These are phyloP conservation scores for Pestalotiopsis fici DNA, from an alignment of 2,329 filamentous ascomycete genomes.

Conservation along the genomic window DNA sequence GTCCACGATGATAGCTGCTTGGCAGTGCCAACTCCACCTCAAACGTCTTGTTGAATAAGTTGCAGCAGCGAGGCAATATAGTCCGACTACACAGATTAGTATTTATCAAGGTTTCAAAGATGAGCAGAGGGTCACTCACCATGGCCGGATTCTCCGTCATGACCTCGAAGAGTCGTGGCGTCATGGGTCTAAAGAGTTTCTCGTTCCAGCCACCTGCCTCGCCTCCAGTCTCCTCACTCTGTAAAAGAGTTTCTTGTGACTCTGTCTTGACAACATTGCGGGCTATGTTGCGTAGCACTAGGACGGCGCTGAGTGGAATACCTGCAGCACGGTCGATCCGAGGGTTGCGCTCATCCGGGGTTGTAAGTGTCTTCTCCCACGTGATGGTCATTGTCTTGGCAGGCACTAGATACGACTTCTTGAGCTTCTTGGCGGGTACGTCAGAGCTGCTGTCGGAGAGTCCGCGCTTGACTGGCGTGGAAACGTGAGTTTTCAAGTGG, in stretches of 20 bases:
- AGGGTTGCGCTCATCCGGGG: constrained; percentile 59
- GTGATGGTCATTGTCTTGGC: constrained; percentile 56
- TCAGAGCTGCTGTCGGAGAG: constrained; percentile 24
- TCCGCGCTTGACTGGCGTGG: constrained; percentile 35
- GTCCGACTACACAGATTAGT: background rate
- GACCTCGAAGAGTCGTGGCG: constrained; percentile 67
- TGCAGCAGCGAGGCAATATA: constrained; percentile 12
- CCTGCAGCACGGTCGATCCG: constrained; percentile 68
- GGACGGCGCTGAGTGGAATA: constrained; percentile 74
- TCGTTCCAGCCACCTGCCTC: constrained; percentile 65
- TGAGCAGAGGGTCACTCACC: constrained; percentile 38
- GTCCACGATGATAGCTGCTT: background rate
- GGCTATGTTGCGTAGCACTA: constrained; percentile 79
- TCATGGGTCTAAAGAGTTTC: constrained; percentile 65
- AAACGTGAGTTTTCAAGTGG: constrained; percentile 71
- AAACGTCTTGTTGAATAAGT: constrained; percentile 8
- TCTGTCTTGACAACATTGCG: constrained; percentile 65
- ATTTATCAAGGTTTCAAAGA: background rate
- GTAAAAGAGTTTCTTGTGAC: constrained; percentile 54
- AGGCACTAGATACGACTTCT: constrained; percentile 51
- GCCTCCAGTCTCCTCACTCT: constrained; percentile 45
- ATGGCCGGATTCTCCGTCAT: constrained; percentile 68
- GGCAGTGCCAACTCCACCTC: background rate
- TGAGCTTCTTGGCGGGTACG: constrained; percentile 30
- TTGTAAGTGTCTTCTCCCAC: constrained; percentile 57